phyloP scores from a whole-genome alignment of 2,329 filamentous ascomycete species.

The Ceratocystis albifundus region DNA sequence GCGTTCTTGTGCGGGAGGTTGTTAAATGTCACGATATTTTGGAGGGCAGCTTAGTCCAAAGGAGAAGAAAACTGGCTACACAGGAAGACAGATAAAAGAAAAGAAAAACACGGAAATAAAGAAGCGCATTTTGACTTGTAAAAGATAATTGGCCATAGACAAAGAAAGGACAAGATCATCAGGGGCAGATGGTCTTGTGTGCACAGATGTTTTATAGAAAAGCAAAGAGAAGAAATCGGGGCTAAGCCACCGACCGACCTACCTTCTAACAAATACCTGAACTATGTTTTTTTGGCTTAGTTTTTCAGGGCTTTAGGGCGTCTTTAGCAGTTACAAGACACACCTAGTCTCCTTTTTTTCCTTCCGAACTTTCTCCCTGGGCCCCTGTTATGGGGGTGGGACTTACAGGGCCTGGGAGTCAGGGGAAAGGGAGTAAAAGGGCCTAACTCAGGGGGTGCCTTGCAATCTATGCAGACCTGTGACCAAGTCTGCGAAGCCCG shows the following conservation, averaged over 20 bases:
- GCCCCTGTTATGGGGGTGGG: neutral
- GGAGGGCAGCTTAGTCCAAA: neutral
- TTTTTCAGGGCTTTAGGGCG: no score
- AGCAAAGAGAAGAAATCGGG: neutral
- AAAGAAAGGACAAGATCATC: constrained; percentile 9
- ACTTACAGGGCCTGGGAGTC: neutral
- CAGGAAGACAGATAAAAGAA: neutral
- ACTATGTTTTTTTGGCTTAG: no score
- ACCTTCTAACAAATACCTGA: neutral
- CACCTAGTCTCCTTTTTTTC: neutral
- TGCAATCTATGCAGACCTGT: neutral
- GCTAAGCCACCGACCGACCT: no score
- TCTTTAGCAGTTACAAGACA: no score
- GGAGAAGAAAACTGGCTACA: neutral
- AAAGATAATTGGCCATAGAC: neutral
- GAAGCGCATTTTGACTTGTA: neutral
- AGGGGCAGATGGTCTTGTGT: neutral
- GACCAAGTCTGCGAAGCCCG: no score
- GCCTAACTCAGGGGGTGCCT: no score
- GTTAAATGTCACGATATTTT: neutral
- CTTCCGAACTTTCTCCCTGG: neutral
- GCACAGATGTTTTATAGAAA: constrained; percentile 11
- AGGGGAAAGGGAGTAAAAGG: neutral
- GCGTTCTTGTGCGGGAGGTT: no score
- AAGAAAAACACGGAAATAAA: neutral